Evolutionary conservation across 805 yeast genomes (phyloP), one percentile per base, ranked within the genome.

Genomic region (Wickerhamiella azymoides): DNA sequence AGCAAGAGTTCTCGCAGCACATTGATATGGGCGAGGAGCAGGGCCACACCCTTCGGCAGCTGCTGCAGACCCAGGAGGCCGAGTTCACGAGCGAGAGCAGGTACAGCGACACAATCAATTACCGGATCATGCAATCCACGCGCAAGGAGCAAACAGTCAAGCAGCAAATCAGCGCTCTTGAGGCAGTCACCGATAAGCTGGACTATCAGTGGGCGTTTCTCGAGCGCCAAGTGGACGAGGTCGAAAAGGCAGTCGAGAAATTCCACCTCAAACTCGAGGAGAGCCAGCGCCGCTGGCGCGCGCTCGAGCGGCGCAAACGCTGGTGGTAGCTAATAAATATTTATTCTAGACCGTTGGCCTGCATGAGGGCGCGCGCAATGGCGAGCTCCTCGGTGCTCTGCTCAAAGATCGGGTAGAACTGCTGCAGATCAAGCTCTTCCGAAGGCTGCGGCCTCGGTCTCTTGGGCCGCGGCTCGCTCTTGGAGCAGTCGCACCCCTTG

Each of bases 401-500:
- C 3, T 63, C 45, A 26, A 42, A 42, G 5, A 35, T 28, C 16
- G 44, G 38, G 25, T 25, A 24, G 30, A 32, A 41, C 27, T 19
- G 27, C 21, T 37, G 32, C 33, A 41, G 16, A 2, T 41, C 44
- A 2, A 41, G 44, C n/a, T 41, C 44, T 5, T 28, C 32, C 5
- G 37, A 9, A 11, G 21, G 24, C 24, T 35, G 19, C 6, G 16
- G 11, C 6, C 24, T 21, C 11, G 19, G 37, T 11, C 37, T 21
- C 24, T 35, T 35, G 24, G n/a, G 4, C 37, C 24, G n/a, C 17
- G n/a, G 10, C 24, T 40, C 43, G 24, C 47, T 43, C 7, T 49
- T 51, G 14, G 47, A 38, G 61, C 97, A 89, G 43, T 70, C 67
- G 60, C 97, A 92, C 49, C 77, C 74, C 46, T 79, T 70, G 45